phyloP scores from a whole-genome alignment of 2,329 filamentous ascomycete species.

The Chaetothyriales sp. region DNA sequence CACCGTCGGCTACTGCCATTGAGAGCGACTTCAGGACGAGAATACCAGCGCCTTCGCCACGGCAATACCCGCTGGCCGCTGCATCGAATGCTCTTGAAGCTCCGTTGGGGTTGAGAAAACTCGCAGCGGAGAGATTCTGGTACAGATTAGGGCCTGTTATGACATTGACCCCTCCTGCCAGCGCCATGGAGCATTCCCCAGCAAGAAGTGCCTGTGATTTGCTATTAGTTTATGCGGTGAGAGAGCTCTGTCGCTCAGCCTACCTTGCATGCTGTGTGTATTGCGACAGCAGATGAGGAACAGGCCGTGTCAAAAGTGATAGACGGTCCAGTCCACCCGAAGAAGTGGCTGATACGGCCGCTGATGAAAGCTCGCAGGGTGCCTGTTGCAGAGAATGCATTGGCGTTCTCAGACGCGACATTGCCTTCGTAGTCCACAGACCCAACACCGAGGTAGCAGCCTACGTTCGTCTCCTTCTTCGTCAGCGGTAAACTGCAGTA shows the following conservation, averaged over 20 bases:
- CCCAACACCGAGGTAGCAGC: constrained; percentile 20
- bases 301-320: constrained; percentile 21
- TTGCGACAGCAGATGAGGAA: constrained; percentile 17
- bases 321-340: constrained; percentile 17
- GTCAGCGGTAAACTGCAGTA: neutral
- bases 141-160: constrained; percentile 8
- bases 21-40: constrained; percentile 24
- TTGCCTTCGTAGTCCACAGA: constrained; percentile 21
- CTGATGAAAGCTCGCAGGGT: constrained; percentile 15
- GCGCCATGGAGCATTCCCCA: constrained; percentile 10
- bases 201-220: constrained; percentile 20
- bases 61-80: constrained; percentile 16
- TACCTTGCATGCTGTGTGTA: constrained; percentile 21
- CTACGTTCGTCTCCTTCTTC: constrained; percentile 10
- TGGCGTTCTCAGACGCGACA: constrained; percentile 16
- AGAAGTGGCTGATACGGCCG: constrained; percentile 21
- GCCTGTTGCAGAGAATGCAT: constrained; percentile 14
- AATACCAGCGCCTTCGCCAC: constrained; percentile 25
- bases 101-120: constrained; percentile 17
- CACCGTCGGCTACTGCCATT: constrained; percentile 23
- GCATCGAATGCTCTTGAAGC: constrained; percentile 16
- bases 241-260: constrained; percentile 20
- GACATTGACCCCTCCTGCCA: constrained; percentile 14
- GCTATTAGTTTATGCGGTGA: constrained; percentile 41
- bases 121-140: neutral